Base-by-base conservation (phyloP, 306 rosid genomes). In the Corylus americana region DNA sequence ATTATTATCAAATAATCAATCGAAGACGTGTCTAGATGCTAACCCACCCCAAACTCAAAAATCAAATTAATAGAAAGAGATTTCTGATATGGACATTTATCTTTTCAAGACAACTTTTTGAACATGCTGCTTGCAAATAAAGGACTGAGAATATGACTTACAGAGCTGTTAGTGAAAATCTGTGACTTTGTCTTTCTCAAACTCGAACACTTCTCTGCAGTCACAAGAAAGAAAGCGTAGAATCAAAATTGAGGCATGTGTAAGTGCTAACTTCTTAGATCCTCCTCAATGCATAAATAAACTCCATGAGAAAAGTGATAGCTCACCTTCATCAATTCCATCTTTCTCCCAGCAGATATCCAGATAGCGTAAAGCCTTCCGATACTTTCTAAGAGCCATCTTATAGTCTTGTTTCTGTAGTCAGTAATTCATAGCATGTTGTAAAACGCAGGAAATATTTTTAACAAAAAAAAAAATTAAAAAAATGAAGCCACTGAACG, bases 331-430 rank as follows among this genome's bases (percentile, higher is more conserved):
- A 77, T 94, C 91, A 17, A 94, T 92, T 50, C 89, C 96, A 44
- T 92, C 96, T 86, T 90, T 94, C 87, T 94, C 98, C 98, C 98
- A 94, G 84, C 98, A 94, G 68, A 92, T 83, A 81, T 94, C 98
- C 39, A 89, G 90, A 84, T 90, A 94, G 71, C 94, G 92, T 50
- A 94, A 82, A 51, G 96, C 89, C 87, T 94, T 94, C 4, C 97
- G 76, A 74, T 94, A 94, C 89, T 94, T 94, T 79, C 83, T 89
- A 27, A 89, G 87, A 77, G 97, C 97, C 89, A 90, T 90, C 88
- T 92, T 94, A 72, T 79, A 86, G 74, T 92, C 97, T 81, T 88
- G 97, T 83, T 94, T 94, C 98, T 94, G 85, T 25, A 70, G 48
- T 27, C 4, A 42, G 53, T 71, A 79, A 50, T 48, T 72, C n/a